Percentiles rank a stretch among this genome's conserved stretches.
These are phyloP conservation scores for Hymenoscyphus infarciens DNA, from an alignment of 2,329 filamentous ascomycete species.

Conservation along the genomic window DNA sequence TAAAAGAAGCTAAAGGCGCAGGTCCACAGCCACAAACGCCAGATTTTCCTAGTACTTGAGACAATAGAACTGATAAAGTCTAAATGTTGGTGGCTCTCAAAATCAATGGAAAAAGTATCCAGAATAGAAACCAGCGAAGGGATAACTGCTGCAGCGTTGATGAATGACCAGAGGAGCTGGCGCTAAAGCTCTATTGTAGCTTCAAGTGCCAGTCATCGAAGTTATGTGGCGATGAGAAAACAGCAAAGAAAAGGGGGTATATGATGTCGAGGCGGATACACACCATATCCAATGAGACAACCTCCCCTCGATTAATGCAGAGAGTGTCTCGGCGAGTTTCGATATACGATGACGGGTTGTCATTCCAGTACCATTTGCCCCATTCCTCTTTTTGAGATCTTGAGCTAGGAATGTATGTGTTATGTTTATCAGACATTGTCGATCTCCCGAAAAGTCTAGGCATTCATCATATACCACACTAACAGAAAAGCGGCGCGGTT, in stretches of 20 bases:
- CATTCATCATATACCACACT: neutral
- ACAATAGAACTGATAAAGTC: neutral
- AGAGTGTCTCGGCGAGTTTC: neutral
- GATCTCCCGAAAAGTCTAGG: neutral
- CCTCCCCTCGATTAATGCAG: neutral
- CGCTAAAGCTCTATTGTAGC: neutral
- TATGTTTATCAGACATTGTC: neutral
- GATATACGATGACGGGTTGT: constrained; percentile 1
- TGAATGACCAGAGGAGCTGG: neutral
- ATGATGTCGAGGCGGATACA: neutral
- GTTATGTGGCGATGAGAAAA: neutral
- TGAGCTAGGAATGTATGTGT: neutral
- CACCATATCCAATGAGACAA: neutral
- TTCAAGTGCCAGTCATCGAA: neutral
- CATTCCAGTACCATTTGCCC: neutral
- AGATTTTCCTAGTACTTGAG: neutral
- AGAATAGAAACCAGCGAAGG: neutral
- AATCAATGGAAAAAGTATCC: neutral
- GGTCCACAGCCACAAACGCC: constrained; percentile 1
- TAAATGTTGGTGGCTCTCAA: constrained; percentile 1
- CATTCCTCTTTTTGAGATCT: constrained; percentile 1
- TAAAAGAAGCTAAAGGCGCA: neutral
- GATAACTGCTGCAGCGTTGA: neutral
- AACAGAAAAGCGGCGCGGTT: neutral
- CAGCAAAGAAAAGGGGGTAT: neutral